Conservation (phyloP, 2,329 filamentous ascomycete species). For the Fusarium drepaniforme region DNA sequence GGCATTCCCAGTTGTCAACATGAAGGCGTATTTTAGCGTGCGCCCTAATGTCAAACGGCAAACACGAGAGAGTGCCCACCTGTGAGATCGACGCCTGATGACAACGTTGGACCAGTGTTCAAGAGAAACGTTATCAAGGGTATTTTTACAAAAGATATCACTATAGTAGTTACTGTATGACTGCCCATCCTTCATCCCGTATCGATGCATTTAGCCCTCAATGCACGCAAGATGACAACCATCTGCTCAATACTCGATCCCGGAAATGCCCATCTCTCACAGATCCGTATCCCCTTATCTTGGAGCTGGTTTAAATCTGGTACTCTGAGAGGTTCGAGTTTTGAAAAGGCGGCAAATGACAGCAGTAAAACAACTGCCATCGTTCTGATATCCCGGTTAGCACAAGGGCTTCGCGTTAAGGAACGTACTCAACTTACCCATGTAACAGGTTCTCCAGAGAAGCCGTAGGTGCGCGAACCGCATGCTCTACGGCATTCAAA, state of each 20-base stretch:
- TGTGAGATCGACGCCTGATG: neutral
- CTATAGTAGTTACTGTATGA: neutral
- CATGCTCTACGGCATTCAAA: conserved; percentile 27
- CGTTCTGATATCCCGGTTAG: conserved; percentile 10
- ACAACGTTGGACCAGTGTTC: neutral
- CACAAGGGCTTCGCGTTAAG: accelerated
- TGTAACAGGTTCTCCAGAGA: conserved; percentile 34
- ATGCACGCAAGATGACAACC: conserved; percentile 34
- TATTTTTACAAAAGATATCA: neutral
- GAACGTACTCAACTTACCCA: conserved; percentile 3
- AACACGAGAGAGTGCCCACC: neutral
- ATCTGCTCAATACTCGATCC: conserved; percentile 38
- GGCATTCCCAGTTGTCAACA: neutral
- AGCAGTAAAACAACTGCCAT: conserved; percentile 33
- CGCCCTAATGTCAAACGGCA: conserved; percentile 27
- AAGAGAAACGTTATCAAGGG: neutral
- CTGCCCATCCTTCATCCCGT: conserved; percentile 4
- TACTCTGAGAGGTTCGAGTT: conserved; percentile 18
- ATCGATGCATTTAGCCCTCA: conserved; percentile 36
- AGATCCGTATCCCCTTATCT: conserved; percentile 35
- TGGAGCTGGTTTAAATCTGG: conserved; percentile 32
- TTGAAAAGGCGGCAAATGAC: conserved; percentile 35
- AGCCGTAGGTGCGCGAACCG: conserved; percentile 17
- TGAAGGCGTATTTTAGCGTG: conserved; percentile 6
- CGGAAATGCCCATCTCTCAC: conserved; percentile 36